These are phyloP conservation scores for Tuber microsphaerosporum DNA, from an alignment of 495 filamentous ascomycete species.

Conservation along the genomic window DNA sequence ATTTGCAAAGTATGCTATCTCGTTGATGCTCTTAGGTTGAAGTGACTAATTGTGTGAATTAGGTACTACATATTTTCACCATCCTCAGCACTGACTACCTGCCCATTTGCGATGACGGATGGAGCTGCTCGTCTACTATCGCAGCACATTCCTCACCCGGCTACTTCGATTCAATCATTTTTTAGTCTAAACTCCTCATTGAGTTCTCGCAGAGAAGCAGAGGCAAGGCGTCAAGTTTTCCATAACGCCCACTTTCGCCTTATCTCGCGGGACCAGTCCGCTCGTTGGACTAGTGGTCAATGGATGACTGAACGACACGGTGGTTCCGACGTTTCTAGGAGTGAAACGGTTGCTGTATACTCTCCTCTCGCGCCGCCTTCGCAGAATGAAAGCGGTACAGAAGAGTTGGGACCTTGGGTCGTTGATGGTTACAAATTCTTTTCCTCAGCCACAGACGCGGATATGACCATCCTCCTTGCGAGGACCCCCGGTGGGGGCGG, in stretches of 20 bases:
- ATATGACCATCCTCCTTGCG: constrained; percentile 66
- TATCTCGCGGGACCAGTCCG: constrained; percentile 51
- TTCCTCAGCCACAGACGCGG: constrained; percentile 64
- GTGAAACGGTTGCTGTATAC: constrained; percentile 58
- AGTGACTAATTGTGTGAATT: constrained; percentile 3
- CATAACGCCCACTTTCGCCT: constrained; percentile 49
- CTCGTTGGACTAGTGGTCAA: constrained; percentile 70
- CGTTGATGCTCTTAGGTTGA: neutral
- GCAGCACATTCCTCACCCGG: constrained; percentile 47
- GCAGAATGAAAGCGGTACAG: constrained; percentile 35
- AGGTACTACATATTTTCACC: constrained; percentile 58
- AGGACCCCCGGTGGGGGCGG: constrained; percentile 48
- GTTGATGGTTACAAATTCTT: constrained; percentile 73
- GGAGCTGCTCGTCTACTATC: constrained; percentile 59
- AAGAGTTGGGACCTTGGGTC: constrained; percentile 54
- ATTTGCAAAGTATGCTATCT: constrained; percentile 48
- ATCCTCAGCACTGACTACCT: constrained; percentile 57
- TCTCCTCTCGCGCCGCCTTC: constrained; percentile 25
- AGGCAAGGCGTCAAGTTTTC: constrained; percentile 46
- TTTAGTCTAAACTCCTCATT: constrained; percentile 10
- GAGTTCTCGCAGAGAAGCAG: constrained; percentile 22
- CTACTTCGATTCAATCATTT: constrained; percentile 29
- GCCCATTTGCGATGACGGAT: constrained; percentile 65
- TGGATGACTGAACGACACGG: constrained; percentile 83
- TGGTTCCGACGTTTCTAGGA: constrained; percentile 64